phyloP scores from a whole-genome alignment of 169 alveolate genomes.

The Toxoplasma gondii region DNA sequence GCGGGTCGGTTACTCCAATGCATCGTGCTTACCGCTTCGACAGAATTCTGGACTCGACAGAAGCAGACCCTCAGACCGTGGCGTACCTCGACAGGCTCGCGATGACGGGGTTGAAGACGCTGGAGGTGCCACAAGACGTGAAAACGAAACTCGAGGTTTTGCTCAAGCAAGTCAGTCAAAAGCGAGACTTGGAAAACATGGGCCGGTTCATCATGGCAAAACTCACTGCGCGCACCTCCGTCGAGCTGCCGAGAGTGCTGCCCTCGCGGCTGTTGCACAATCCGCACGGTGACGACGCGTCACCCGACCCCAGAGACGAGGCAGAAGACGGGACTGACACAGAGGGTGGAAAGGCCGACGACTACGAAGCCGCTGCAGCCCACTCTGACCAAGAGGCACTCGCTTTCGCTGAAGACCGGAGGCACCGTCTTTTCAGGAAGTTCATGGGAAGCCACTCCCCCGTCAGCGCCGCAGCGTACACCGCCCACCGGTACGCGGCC shows the following conservation, averaged over 20 bases:
- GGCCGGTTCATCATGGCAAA: conserved; percentile 78
- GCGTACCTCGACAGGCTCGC: conserved; percentile 52
- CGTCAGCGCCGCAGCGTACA: conserved; percentile 78
- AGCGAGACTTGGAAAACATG: conserved; percentile 81
- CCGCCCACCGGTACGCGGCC: conserved; percentile 85
- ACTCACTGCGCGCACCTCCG: conserved; percentile 80
- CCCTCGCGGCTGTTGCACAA: conserved; percentile 74
- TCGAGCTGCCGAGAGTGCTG: conserved; percentile 83
- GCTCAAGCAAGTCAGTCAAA: conserved; percentile 53
- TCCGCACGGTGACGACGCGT: not conserved
- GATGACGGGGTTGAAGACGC: conserved; percentile 45
- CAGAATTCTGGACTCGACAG: conserved; percentile 47
- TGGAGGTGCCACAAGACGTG: conserved; percentile 44
- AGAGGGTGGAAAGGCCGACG: conserved; percentile 10
- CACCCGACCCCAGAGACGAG: not conserved
- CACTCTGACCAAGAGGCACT: conserved; percentile 66
- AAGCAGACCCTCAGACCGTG: conserved; percentile 38
- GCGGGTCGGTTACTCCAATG: not conserved
- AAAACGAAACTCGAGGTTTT: conserved; percentile 41
- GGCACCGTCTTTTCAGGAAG: conserved; percentile 37
- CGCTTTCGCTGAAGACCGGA: conserved; percentile 62
- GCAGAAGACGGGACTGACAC: not conserved
- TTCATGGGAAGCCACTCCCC: conserved; percentile 72
- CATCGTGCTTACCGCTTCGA: conserved; percentile 56
- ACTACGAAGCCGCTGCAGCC: not conserved